Conservation (phyloP, 768 basidiomycete species). For the Leccinum ochraceum region DNA sequence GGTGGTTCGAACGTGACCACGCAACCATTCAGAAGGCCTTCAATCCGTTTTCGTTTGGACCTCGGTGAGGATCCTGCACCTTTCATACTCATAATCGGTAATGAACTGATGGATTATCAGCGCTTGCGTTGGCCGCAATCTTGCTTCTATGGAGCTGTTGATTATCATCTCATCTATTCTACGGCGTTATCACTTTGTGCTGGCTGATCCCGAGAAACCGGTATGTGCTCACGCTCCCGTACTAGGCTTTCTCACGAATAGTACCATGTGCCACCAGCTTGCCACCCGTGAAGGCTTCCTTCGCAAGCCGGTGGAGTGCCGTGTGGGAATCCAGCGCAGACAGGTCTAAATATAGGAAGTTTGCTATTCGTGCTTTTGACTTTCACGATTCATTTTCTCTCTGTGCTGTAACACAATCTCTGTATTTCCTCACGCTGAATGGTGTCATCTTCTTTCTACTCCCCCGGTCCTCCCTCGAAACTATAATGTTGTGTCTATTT, state of each 20-base stretch:
- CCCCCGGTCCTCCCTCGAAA: background rate
- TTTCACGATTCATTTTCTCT: conserved; percentile 3
- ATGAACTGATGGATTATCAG: conserved; percentile 36
- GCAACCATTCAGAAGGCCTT: conserved; percentile 67
- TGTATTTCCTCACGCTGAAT: background rate
- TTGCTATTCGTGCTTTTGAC: background rate
- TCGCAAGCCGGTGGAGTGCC: conserved; percentile 75
- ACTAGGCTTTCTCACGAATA: conserved; percentile 8
- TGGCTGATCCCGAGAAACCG: conserved; percentile 56
- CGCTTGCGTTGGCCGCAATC: conserved; percentile 82
- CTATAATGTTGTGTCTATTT: conserved; percentile 19
- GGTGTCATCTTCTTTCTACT: background rate
- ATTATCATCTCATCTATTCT: conserved; percentile 82
- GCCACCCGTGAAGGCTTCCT: conserved; percentile 84
- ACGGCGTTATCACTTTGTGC: conserved; percentile 71
- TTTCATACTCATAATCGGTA: background rate
- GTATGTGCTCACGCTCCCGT: conserved; percentile 39
- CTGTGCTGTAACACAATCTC: conserved; percentile 1
- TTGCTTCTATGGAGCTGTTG: conserved; percentile 76
- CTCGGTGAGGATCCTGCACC: conserved; percentile 46
- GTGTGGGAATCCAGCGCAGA: conserved; percentile 71
- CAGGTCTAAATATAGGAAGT: conserved; percentile 28
- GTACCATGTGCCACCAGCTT: conserved; percentile 43
- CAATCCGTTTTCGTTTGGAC: conserved; percentile 85
- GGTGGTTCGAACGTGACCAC: conserved; percentile 78